Percentiles rank a stretch among this genome's conserved stretches.
These are phyloP conservation scores for Hemisphaericaspora lyxosophila DNA, from an alignment of 1,139 yeast genomes.

Conservation along the genomic window DNA sequence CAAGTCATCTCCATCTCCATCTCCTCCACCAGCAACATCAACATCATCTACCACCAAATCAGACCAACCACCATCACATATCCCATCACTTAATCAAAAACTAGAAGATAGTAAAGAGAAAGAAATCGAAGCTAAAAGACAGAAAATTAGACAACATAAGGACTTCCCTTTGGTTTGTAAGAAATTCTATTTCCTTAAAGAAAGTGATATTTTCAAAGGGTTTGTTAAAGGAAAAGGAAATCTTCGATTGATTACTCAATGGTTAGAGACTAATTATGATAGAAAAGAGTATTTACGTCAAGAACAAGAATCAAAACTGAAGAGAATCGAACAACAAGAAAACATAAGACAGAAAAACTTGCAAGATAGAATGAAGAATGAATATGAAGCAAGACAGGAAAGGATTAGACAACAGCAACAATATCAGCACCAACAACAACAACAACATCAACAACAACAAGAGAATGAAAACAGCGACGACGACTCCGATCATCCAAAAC, in stretches of 20 bases:
- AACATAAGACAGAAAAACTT: constrained; percentile 14
- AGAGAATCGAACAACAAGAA: constrained; percentile 19
- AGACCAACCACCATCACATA: constrained; percentile 6
- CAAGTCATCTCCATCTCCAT: constrained; percentile 29
- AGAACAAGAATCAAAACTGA: constrained; percentile 20
- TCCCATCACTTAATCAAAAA: constrained; percentile 15
- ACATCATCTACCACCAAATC: not conserved
- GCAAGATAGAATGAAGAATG: constrained; percentile 15
- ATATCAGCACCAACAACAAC: constrained; percentile 9
- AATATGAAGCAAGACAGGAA: constrained; percentile 16
- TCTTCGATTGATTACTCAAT: constrained; percentile 51
- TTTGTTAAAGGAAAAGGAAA: constrained; percentile 61
- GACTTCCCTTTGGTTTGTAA: constrained; percentile 51
- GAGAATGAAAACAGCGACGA: constrained; percentile 1
- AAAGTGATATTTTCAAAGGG: constrained; percentile 57
- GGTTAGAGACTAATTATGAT: constrained; percentile 42
- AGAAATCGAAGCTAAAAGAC: constrained; percentile 36
- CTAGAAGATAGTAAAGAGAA: constrained; percentile 26
- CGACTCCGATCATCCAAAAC: not conserved
- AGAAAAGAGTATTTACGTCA: constrained; percentile 26
- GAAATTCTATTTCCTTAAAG: constrained; percentile 46
- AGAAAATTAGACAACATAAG: constrained; percentile 41
- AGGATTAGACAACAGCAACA: constrained; percentile 13
- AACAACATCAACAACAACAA: constrained; percentile 9
- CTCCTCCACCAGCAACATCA: constrained; percentile 1